Base-by-base conservation (phyloP, 495 filamentous ascomycete species). In the Penicillium canescens region DNA sequence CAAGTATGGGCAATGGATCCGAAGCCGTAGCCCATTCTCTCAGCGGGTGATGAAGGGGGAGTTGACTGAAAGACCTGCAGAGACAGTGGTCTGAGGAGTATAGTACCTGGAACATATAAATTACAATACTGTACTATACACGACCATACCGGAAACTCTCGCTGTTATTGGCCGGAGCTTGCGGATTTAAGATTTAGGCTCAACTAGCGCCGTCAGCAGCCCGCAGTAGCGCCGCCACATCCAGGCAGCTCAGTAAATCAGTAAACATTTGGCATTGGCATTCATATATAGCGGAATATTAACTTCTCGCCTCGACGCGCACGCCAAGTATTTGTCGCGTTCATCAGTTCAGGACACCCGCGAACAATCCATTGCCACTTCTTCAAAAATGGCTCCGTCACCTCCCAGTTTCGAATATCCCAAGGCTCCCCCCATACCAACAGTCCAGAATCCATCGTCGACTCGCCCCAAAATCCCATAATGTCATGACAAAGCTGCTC, bases 361-460 rank as follows among this genome's bases (percentile, higher is more conserved):
- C 71, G 60, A 8, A 83, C 56, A 16, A 82, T 56, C 66, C 76
- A 82, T 2, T 72, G 65, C 76, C 78, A 82, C 24, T 79, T 79
- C 49, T 67, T 69, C 23, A 76, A 42, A 57, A 83, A 83, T 0
- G 62, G 56, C 56, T 79, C 76, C 0, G 71, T 77, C 13, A 82
- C 57, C 57, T 82, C 78, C 78, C 79, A 83, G 28, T 68, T 76
- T 3, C 56, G 55, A 33, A 70, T 66, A 55, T 73, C 68, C 67
- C 74, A 74, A 0, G 79, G 75, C 34, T 80, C 75, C 8, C 78
- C 77, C 79, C 79, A 81, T 1, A 83, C 71, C n/a, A 83, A 28
- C 33, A 79, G 14, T 1, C 74, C 75, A 28, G 64, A 68, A 16
- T 63, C 50, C 26, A 71, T 64, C 0, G 59, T 49, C 3, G 69